Percentiles rank a stretch among this genome's conserved stretches.
Evolutionary conservation across 495 filamentous ascomycete genomes (phyloP).

Genomic region (Penicillium samsonianum): DNA sequence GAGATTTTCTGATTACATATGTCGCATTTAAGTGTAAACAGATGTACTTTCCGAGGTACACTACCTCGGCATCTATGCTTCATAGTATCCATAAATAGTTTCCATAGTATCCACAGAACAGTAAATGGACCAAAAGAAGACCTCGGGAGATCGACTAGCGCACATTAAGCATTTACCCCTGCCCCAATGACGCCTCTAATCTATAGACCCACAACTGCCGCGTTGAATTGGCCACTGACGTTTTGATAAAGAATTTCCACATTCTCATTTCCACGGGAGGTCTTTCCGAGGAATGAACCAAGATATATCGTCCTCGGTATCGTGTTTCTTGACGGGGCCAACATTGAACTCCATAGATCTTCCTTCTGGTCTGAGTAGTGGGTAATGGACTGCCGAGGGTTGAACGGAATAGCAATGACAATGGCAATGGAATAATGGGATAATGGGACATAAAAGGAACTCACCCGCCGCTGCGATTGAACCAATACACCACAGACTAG

Average conservation of each 20-base stretch:
- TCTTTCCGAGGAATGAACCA: not conserved
- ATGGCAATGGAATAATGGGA: not conserved
- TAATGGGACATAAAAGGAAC: constrained; percentile 6
- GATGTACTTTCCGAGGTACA: constrained; percentile 7
- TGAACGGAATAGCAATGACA: not conserved
- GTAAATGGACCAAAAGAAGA: not conserved
- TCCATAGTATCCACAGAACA: no score
- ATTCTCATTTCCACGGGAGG: not conserved
- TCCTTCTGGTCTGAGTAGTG: not conserved
- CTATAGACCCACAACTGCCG: not conserved
- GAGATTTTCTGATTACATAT: not conserved
- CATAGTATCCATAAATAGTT: no score
- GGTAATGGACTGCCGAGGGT: constrained; percentile 1
- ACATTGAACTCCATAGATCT: not conserved
- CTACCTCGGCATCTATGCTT: constrained; percentile 8
- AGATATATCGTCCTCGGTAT: not conserved
- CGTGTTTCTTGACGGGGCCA: no score
- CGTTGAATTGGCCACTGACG: no score
- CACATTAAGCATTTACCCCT: not conserved
- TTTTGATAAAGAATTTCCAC: not conserved
- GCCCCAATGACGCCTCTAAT: not conserved
- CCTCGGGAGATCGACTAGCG: not conserved
- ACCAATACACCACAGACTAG: not conserved
- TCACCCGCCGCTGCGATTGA: not conserved
- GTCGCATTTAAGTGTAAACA: not conserved